Percentiles rank a stretch among this genome's conserved stretches.
These are phyloP conservation scores for Steccherinum ochraceum DNA, from an alignment of 768 basidiomycete species.

Conservation along the genomic window DNA sequence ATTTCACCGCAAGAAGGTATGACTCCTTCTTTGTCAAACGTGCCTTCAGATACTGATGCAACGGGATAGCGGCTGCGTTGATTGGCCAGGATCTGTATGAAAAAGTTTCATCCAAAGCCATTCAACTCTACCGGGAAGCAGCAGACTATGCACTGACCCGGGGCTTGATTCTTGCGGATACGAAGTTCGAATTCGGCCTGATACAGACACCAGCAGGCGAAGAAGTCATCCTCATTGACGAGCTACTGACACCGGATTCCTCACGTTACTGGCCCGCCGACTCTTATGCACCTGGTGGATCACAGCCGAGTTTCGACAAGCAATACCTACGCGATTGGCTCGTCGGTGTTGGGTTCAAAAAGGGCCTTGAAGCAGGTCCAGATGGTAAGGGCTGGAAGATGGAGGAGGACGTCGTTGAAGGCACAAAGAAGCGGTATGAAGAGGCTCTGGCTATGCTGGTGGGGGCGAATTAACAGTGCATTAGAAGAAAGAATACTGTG, in stretches of 20 bases:
- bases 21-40: constrained; percentile 14
- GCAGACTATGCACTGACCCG: constrained; percentile 64
- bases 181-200: constrained; percentile 98
- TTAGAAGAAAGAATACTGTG: too few species aligned
- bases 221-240: constrained; percentile 83
- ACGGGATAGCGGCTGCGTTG: constrained; percentile 47
- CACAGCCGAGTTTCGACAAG: constrained; percentile 93
- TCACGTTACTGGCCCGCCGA: constrained; percentile 92
- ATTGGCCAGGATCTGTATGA: constrained; percentile 62
- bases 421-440: constrained; percentile 72
- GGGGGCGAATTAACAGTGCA: too few species aligned
- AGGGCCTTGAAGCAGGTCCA: constrained; percentile 73
- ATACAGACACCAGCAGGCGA: constrained; percentile 28
- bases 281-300: constrained; percentile 62
- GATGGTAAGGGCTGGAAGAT: constrained; percentile 75
- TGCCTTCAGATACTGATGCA: not conserved
- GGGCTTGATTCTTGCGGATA: constrained; percentile 93
- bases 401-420: constrained; percentile 65
- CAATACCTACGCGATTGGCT: constrained; percentile 94
- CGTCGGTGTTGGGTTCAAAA: constrained; percentile 61
- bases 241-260: constrained; percentile 95
- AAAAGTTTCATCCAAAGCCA: constrained; percentile 50
- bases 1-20: constrained; percentile 94
- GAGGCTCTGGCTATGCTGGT: constrained; percentile 67
- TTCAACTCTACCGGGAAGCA: constrained; percentile 69